A percentile compares a stretch with the other conserved stretches of the same genome.
phyloP scores from a whole-genome alignment of 1,139 yeast genomes.

The Taphrina pruni region DNA sequence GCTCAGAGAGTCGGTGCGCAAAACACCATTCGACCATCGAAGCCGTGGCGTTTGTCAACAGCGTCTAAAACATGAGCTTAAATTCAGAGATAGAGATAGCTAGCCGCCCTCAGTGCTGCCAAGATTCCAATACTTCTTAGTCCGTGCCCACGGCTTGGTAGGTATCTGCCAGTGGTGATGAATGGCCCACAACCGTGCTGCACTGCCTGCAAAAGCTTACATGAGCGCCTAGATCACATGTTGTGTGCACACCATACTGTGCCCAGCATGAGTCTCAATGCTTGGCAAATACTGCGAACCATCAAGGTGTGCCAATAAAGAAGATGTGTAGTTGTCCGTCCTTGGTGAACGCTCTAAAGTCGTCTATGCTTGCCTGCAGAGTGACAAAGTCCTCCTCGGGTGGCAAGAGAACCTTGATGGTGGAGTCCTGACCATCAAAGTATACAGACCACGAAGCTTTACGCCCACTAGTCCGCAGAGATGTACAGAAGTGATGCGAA shows the following conservation, averaged over 20 bases:
- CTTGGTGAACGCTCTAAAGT: constrained; percentile 23
- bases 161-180: too few relatives aligned
- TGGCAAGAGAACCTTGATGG: constrained; percentile 15
- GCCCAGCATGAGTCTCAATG: background rate
- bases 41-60: constrained; percentile 13
- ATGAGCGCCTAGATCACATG: too few relatives aligned
- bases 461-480: constrained; percentile 5
- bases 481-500: constrained; percentile 15
- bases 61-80: constrained; percentile 1
- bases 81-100: background rate
- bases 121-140: too few relatives aligned
- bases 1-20: background rate
- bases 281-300: background rate
- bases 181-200: too few relatives aligned
- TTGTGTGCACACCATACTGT: background rate
- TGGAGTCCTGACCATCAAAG: background rate
- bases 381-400: constrained; percentile 17
- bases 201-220: too few relatives aligned
- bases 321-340: constrained; percentile 18
- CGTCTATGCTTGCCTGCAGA: constrained; percentile 1
- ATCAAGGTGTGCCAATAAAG: background rate
- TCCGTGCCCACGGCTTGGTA: too few relatives aligned
- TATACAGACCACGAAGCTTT: constrained; percentile 32
- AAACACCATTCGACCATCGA: background rate
- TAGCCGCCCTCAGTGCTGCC: constrained; percentile 3